phyloP scores from a whole-genome alignment of 2,329 filamentous ascomycete genomes.

The Exophiala bonariae region DNA sequence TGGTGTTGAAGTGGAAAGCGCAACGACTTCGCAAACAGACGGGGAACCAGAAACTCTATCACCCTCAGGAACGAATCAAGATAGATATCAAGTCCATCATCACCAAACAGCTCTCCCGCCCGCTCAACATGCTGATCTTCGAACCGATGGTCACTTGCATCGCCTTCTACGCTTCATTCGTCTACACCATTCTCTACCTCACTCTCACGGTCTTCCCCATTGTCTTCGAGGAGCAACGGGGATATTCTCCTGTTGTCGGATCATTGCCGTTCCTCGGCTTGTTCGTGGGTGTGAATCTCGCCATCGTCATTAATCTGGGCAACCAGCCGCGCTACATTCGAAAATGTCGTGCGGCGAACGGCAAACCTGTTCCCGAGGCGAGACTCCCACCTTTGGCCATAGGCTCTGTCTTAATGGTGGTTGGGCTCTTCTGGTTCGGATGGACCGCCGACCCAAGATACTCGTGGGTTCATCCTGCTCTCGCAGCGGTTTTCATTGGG shows the following conservation, averaged over 20 bases:
- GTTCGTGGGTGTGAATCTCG: slow-evolving; percentile 44
- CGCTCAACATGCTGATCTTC: slow-evolving; percentile 46
- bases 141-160: slow-evolving; percentile 51
- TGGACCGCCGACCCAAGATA: slow-evolving; percentile 40
- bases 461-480: slow-evolving; percentile 35
- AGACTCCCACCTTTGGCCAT: slow-evolving; percentile 48
- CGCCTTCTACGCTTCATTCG: slow-evolving; percentile 46
- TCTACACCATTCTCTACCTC: slow-evolving; percentile 50
- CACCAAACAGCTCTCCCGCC: slow-evolving; percentile 45
- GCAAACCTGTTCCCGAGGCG: slow-evolving; percentile 39
- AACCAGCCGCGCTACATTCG: slow-evolving; percentile 35
- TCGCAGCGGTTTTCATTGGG: slow-evolving; percentile 43
- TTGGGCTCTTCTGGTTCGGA: slow-evolving; percentile 46
- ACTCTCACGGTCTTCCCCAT: slow-evolving; percentile 50
- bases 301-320: slow-evolving; percentile 42
- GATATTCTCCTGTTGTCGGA: slow-evolving; percentile 43
- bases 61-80: slow-evolving; percentile 47
- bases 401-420: slow-evolving; percentile 44
- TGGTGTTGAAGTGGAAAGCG: slow-evolving; percentile 42
- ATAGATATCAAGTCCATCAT: slow-evolving; percentile 42
- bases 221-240: slow-evolving; percentile 45
- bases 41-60: slow-evolving; percentile 41
- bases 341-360: slow-evolving; percentile 24
- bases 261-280: slow-evolving; percentile 49
- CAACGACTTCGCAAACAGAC: slow-evolving; percentile 38